Conservation (phyloP, 805 yeast species). For the Komagataella phaffii region DNA sequence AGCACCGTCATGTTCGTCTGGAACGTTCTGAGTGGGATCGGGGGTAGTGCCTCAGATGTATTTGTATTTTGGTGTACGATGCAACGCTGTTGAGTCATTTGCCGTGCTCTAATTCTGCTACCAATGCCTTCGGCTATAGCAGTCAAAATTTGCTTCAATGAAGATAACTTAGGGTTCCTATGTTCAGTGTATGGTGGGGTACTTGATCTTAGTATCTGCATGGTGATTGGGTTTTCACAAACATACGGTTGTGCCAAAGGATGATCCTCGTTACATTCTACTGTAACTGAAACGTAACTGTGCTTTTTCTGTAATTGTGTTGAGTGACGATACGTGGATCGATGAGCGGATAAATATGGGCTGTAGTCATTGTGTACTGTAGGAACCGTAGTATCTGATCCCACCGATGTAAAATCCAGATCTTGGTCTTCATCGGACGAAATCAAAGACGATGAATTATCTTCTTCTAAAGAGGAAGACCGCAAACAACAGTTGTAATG, state of each 20-base stretch:
- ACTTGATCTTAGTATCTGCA: neutral
- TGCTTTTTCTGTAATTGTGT: neutral
- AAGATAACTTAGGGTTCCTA: neutral
- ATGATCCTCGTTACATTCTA: neutral
- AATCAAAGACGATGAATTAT: neutral
- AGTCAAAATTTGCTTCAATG: neutral
- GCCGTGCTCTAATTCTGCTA: neutral
- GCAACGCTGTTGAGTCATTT: neutral
- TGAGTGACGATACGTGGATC: neutral
- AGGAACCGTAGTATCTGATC: neutral
- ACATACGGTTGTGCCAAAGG: neutral
- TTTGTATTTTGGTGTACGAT: neutral
- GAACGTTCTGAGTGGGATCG: slow-evolving; percentile 2
- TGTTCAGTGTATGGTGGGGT: neutral
- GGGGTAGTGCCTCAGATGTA: neutral
- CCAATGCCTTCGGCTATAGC: neutral
- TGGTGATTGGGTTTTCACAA: neutral
- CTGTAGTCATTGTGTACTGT: neutral
- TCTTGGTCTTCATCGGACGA: neutral
- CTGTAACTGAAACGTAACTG: neutral
- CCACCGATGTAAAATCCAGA: neutral
- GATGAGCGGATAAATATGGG: neutral
- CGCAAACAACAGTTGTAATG: neutral
- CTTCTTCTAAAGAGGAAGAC: neutral
- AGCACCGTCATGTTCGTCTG: neutral